These are phyloP conservation scores for Monosporascus sp. DNA, from an alignment of 2,329 filamentous ascomycete genomes.

Conservation along the genomic window DNA sequence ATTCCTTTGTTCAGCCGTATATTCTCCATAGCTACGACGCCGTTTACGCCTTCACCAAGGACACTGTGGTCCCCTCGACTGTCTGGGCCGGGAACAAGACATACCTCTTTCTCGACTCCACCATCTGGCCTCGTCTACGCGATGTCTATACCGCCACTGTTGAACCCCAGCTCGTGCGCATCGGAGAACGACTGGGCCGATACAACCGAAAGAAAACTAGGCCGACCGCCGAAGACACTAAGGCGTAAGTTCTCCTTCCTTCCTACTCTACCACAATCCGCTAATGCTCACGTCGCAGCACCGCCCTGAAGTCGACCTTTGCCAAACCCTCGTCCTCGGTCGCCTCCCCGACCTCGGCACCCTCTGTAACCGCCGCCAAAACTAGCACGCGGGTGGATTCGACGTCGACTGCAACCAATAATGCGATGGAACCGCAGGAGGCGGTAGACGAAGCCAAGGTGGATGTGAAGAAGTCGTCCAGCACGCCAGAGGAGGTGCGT, in stretches of 20 bases:
- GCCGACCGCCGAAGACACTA: constrained; percentile 25
- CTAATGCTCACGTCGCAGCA: constrained; percentile 15
- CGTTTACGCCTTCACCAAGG: constrained; percentile 60
- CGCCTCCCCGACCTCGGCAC: constrained; percentile 19
- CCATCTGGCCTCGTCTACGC: constrained; percentile 75
- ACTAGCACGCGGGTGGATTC: constrained; percentile 17
- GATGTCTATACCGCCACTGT: constrained; percentile 86
- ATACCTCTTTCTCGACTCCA: constrained; percentile 65
- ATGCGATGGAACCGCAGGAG: constrained; percentile 17
- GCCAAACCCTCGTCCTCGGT: constrained; percentile 27
- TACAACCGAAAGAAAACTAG: constrained; percentile 51
- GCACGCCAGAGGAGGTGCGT: constrained; percentile 46
- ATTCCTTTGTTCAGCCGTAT: constrained; percentile 69
- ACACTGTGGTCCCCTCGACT: constrained; percentile 67
- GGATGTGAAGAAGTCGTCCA: constrained; percentile 28
- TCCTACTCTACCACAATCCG: neutral
- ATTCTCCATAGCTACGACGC: constrained; percentile 61
- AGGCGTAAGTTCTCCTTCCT: constrained; percentile 23
- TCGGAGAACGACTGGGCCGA: constrained; percentile 79
- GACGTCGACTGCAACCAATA: constrained; percentile 5
- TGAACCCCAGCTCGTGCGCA: constrained; percentile 88
- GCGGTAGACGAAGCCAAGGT: constrained; percentile 12
- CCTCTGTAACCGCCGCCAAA: constrained; percentile 13
- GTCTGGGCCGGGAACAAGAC: constrained; percentile 65
- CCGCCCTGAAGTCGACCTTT: constrained; percentile 30